A percentile compares a stretch with the other conserved stretches of the same genome.
Conservation (phyloP, 106 monocot species). For the Gastrodia elata region DNA sequence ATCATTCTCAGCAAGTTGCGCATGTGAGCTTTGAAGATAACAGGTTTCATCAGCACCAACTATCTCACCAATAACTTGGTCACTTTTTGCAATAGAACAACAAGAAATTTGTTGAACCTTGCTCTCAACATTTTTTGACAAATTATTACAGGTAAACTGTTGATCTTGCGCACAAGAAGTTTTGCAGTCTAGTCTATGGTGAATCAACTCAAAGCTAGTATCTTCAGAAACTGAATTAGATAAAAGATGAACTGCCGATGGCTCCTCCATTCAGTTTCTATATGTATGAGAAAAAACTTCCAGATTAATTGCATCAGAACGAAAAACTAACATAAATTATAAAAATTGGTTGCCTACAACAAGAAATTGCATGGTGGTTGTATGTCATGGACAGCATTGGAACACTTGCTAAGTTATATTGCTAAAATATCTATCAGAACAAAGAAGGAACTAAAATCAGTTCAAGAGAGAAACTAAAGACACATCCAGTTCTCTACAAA, state of each 20-base stretch:
- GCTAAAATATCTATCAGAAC: not conserved
- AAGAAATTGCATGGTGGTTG: not conserved
- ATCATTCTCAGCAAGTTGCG: not conserved
- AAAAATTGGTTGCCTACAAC: not conserved
- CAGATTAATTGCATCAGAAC: not conserved
- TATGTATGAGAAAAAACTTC: not conserved
- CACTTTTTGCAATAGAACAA: not conserved
- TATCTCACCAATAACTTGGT: not conserved
- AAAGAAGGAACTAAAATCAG: not conserved
- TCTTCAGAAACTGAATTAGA: conserved; percentile 1
- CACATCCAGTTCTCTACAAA: not conserved
- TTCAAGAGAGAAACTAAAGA: not conserved
- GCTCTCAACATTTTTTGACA: not conserved
- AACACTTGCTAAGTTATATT: not conserved
- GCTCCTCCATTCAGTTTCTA: not conserved
- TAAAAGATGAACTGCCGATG: not conserved
- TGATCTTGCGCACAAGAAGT: not conserved
- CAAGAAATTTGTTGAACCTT: not conserved
- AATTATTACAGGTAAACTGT: not conserved
- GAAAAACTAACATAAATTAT: not conserved
- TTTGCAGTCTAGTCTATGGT: not conserved
- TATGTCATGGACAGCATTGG: not conserved
- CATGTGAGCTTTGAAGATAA: not conserved
- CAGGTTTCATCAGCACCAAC: not conserved
- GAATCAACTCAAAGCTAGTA: not conserved